A percentile compares a stretch with the other conserved stretches of the same genome.
Conservation (phyloP, 1,139 yeast genomes). For the Meyerozyma guilliermondii region DNA sequence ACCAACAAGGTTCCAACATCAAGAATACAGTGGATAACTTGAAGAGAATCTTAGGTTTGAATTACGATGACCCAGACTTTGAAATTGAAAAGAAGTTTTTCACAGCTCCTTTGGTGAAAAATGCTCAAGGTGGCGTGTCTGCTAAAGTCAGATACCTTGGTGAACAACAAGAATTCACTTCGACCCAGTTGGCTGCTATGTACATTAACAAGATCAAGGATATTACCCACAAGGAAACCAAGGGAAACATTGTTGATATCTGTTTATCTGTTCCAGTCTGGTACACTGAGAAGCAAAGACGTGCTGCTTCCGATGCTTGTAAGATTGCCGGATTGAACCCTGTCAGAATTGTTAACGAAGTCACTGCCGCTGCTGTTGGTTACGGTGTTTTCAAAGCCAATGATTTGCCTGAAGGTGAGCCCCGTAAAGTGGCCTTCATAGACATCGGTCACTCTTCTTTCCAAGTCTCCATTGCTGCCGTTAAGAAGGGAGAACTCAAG, state of each 20-base stretch:
- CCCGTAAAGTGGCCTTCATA: conserved; percentile 84
- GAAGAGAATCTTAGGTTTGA: conserved; percentile 85
- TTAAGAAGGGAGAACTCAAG: conserved; percentile 95
- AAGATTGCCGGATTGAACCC: conserved; percentile 96
- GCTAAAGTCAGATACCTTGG: conserved; percentile 84
- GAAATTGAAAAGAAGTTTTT: conserved; percentile 69
- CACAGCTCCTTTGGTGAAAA: conserved; percentile 64
- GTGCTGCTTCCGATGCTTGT: conserved; percentile 95
- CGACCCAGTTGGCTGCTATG: conserved; percentile 93
- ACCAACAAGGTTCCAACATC: conserved; percentile 92
- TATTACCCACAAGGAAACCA: conserved; percentile 77
- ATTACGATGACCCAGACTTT: conserved; percentile 72
- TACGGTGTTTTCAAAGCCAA: conserved; percentile 98
- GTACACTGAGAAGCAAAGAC: conserved; percentile 96
- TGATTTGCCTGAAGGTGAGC: conserved; percentile 88
- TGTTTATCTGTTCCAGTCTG: conserved; percentile 95
- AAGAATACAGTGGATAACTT: conserved; percentile 94
- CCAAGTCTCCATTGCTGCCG: conserved; percentile 85
- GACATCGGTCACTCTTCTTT: conserved; percentile 97
- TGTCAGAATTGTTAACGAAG: conserved; percentile 93
- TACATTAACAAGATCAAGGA: conserved; percentile 86
- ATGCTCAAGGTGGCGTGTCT: conserved; percentile 70
- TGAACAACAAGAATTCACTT: conserved; percentile 71
- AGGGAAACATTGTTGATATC: conserved; percentile 76
- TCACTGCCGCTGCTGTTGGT: conserved; percentile 98